phyloP scores from a whole-genome alignment of 148 eudicot species.

The Fagopyrum homotropicum region DNA sequence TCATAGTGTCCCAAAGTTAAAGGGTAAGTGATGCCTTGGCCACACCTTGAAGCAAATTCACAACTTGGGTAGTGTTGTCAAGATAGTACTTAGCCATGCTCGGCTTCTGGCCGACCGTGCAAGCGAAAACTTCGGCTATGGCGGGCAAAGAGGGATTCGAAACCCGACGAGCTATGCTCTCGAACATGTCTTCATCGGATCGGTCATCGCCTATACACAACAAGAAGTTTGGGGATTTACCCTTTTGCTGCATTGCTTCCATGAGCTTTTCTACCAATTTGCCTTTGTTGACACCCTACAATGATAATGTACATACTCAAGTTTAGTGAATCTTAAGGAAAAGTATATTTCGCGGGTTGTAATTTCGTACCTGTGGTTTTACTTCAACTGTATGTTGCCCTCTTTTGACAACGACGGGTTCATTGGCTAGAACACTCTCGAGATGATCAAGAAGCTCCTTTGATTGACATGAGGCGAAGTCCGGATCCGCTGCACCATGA shows the following conservation, averaged over 20 bases:
- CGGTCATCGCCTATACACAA: constrained; percentile 63
- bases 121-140: constrained; percentile 25
- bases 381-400: constrained; percentile 84
- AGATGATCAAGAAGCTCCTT: constrained; percentile 84
- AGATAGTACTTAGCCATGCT: constrained; percentile 29
- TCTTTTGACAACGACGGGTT: constrained; percentile 70
- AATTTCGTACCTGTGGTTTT: constrained; percentile 65
- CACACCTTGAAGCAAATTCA: constrained; percentile 14
- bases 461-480: constrained; percentile 72
- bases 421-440: constrained; percentile 84
- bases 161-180: constrained; percentile 37
- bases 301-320: not conserved
- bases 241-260: constrained; percentile 33
- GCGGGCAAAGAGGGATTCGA: constrained; percentile 35
- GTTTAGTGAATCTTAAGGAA: not conserved
- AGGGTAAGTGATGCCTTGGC: constrained; percentile 16
- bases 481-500: constrained; percentile 71
- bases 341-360: no score
- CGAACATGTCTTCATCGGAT: constrained; percentile 69
- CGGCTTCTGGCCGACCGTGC: constrained; percentile 31
- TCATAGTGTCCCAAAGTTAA: not conserved
- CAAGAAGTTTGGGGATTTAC: constrained; percentile 42
- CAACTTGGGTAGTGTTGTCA: constrained; percentile 25
- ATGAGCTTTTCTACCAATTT: constrained; percentile 43
- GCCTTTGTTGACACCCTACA: constrained; percentile 86